Conservation (phyloP, 2,329 filamentous ascomycete species). For the Colletotrichum lentis region DNA sequence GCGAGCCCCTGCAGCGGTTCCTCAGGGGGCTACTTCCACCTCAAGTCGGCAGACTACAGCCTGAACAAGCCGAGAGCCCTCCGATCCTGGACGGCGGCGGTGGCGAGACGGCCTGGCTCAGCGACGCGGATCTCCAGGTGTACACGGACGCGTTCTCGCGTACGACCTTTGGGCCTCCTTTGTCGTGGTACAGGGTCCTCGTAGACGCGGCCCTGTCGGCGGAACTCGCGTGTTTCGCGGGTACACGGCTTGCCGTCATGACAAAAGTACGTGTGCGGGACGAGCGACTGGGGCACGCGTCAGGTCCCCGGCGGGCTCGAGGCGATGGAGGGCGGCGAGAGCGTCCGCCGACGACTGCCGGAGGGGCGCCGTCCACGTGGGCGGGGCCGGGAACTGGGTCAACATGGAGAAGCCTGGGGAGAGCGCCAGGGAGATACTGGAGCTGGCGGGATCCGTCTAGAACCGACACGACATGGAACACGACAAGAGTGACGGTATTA, state of each 20-base stretch:
- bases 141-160: conserved; percentile 69
- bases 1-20: conserved; percentile 58
- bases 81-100: conserved; percentile 60
- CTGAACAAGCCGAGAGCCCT: conserved; percentile 64
- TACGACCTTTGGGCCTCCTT: conserved; percentile 69
- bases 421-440: conserved; percentile 3
- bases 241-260: conserved; percentile 68
- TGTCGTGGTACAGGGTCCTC: conserved; percentile 73
- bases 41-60: conserved; percentile 70
- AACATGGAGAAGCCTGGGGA: conserved; percentile 69
- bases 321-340: conserved; percentile 38
- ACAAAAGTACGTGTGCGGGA: conserved; percentile 68
- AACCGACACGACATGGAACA: too few species aligned
- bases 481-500: too few species aligned
- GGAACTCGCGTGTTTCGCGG: conserved; percentile 67
- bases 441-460: conserved; percentile 2
- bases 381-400: conserved; percentile 74
- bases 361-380: conserved; percentile 60
- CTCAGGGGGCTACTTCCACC: conserved; percentile 71
- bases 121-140: conserved; percentile 63
- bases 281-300: conserved; percentile 72
- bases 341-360: conserved; percentile 60
- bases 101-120: conserved; percentile 57
- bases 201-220: conserved; percentile 56
- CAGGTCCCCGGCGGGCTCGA: conserved; percentile 72